Evolutionary conservation across 2,329 filamentous ascomycete species (phyloP), one percentile per base, ranked within the genome.

Genomic region (Scytalidium lignicola): DNA sequence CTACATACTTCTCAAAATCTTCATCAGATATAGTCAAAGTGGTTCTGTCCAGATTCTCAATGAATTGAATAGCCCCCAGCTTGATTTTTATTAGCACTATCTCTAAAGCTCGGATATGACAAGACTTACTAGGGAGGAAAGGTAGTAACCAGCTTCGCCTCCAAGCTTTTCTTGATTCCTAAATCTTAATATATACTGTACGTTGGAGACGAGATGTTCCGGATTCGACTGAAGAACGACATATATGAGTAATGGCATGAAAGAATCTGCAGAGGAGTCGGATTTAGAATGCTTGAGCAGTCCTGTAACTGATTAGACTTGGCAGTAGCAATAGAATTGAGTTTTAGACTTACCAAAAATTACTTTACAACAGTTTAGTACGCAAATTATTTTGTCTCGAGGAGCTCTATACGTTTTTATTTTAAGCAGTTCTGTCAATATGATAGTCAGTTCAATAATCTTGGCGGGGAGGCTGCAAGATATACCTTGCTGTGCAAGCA

Each of bases 331-430:
- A 44, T 40, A 19, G 6, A 9, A 17, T 10, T 22, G 5, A 20
- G 17, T 13, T n/a, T 22, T 17, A 3, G 18, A 60, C 77, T 58
- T 68, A 90, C 88, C 93, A 68, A 99, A 97, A 55, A 99, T 97
- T 55, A 99, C 95, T 70, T 99, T 99, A 80, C 93, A 99, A 71
- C 91, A 96, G 70, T 99, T 99, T 49, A 99, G 73, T 42, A 97
- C 90, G 67, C 93, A 99, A 44, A 99, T 97, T 48, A 99, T 93
- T 70, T 99, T 99, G 73, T 99, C 93, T 59, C 93, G 77, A 3
- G 93, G 93, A n/a, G 93, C 93, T 58, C 95, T 83, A 65, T 99
- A 99, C 8, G 88, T 93, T 63, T 92, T 95, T 63, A 99, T 96
- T 67, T 99, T 99, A 32, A 95, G 72, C 13, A 99, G 75, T 68